Evolutionary conservation across 768 basidiomycete species (phyloP).

Genomic region (Leccinellum rugosiceps): DNA sequence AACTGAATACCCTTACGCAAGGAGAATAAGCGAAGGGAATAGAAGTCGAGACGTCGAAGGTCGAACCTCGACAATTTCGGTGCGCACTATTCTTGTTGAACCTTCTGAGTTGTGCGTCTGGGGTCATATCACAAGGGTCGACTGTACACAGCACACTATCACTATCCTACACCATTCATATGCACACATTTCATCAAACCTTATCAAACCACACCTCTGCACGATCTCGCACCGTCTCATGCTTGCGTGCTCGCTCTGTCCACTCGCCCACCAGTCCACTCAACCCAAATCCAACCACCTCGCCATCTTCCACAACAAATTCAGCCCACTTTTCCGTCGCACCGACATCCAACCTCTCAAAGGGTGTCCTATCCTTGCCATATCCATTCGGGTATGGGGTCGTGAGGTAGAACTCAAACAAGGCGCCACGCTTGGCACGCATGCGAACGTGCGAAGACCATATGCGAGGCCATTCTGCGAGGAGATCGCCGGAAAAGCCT

Average conservation of each 20-base stretch:
- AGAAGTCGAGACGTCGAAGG: conserved; percentile 1
- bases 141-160: too few species aligned
- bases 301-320: conserved; percentile 26
- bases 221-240: conserved; percentile 19
- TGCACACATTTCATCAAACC: conserved; percentile 3
- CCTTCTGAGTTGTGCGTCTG: not conserved
- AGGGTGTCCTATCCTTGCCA: conserved; percentile 35
- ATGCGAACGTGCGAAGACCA: conserved; percentile 40
- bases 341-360: conserved; percentile 15
- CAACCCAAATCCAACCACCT: conserved; percentile 31
- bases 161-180: not conserved
- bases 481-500: conserved; percentile 15
- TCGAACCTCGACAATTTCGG: not conserved
- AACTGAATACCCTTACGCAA: not conserved
- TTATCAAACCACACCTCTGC: conserved; percentile 33
- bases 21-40: not conserved
- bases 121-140: not conserved
- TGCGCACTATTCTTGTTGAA: not conserved
- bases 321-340: conserved; percentile 5
- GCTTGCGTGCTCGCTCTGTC: conserved; percentile 21
- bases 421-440: conserved; percentile 11
- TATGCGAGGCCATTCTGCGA: conserved; percentile 32
- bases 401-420: conserved; percentile 22
- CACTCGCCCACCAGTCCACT: conserved; percentile 12
- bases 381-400: conserved; percentile 37